Base-by-base conservation (phyloP, 208 protist genomes). In the Acanthamoeba culbertsoni region DNA sequence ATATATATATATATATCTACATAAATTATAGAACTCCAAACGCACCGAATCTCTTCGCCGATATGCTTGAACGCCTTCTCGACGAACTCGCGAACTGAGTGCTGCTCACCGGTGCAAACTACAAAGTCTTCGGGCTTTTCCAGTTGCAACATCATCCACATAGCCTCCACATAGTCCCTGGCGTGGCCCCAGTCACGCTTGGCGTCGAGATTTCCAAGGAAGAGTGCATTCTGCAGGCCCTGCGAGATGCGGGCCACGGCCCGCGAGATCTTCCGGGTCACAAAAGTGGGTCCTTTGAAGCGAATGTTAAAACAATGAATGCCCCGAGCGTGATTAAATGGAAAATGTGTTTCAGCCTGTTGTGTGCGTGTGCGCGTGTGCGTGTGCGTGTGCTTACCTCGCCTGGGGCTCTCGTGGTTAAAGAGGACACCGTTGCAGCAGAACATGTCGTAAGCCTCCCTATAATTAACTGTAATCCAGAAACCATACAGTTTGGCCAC, bases 61-160 rank as follows among this genome's bases (percentile, higher is more conserved):
- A 98, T 93, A 53, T 94, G 84, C 43, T 23, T 43, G 75, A 98
- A 98, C n/a, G 96, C 40, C 45, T 96, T 65, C 53, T 98, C 97
- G 57, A 96, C 96, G 91, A 98, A 98, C 92, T 98, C 96, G 84
- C 96, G 96, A 7, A 99, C 98, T 20, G 97, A 97, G 95, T 98
- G 97, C 55, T 95, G 97, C 93, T 98, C 97, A 57, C 98, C 98
- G 12, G 98, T 99, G 43, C 98, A 98, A 14, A 99, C 94, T 40
- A 99, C 98, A 94, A 95, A 99, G 95, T 99, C 98, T 28, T 97
- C 95, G 5, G 98, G 95, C 75, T 96, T 95, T 0, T 98, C 96
- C 82, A 97, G 95, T 95, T 99, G 98, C n/a, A 99, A 94, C 95
- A 99, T 99, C 48, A 98, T 84, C 98, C 98, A 99, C 98, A 99